Conservation (phyloP, 257 asterid genomes). For the Buddleja alternifolia region DNA sequence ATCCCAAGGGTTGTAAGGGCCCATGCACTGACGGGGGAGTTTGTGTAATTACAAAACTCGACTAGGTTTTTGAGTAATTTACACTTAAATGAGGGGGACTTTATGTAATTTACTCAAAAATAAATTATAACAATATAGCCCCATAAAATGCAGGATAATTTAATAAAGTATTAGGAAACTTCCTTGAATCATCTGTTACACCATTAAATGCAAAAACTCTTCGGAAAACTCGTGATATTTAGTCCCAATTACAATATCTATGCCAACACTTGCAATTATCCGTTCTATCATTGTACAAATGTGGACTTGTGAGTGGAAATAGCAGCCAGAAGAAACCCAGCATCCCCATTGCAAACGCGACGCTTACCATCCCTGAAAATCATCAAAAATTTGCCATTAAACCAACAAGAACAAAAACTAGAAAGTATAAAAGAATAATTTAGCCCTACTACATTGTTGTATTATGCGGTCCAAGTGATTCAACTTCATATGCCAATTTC, state of each 20-base stretch:
- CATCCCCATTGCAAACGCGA: conserved; percentile 59
- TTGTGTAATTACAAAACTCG: too few relatives aligned
- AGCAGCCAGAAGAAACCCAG: conserved; percentile 71
- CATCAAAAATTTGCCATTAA: background rate
- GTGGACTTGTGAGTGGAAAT: conserved; percentile 68
- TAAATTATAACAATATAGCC: too few relatives aligned
- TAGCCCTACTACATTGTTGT: background rate
- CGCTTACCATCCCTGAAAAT: conserved; percentile 57
- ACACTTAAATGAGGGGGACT: too few relatives aligned
- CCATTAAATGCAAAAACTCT: background rate
- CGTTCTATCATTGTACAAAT: conserved; percentile 46
- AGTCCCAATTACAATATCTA: conserved; percentile 70
- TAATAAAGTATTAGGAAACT: conserved; percentile 1
- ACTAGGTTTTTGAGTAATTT: too few relatives aligned
- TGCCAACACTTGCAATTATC: conserved; percentile 83
- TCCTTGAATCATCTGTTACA: background rate
- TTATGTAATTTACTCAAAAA: too few relatives aligned
- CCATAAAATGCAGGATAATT: background rate
- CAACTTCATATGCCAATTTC: background rate
- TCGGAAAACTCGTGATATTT: conserved; percentile 17
- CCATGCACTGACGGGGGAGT: too few relatives aligned
- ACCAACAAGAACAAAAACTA: background rate
- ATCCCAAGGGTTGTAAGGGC: too few relatives aligned
- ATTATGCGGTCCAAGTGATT: background rate
- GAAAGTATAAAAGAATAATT: background rate